Conservation (phyloP, 176 grass and related monocot genomes). For the Juncus inflexus region DNA sequence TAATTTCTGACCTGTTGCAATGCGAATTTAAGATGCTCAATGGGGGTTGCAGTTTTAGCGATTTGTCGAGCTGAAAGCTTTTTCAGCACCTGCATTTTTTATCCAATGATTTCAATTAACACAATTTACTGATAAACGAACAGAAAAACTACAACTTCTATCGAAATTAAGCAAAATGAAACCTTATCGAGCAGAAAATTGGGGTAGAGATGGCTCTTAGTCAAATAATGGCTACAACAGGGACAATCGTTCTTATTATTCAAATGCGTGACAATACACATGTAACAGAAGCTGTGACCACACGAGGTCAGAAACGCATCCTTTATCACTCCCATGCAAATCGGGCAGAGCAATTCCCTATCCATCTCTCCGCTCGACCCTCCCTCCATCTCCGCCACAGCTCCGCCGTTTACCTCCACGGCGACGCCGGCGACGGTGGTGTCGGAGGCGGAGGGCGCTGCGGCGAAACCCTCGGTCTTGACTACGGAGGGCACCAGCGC, state of each 20-base stretch:
- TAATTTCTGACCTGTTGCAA: conserved; percentile 69
- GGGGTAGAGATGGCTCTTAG: conserved; percentile 89
- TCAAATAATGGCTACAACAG: conserved; percentile 79
- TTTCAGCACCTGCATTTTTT: conserved; percentile 62
- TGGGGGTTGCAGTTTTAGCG: conserved; percentile 68
- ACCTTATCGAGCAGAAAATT: conserved; percentile 99
- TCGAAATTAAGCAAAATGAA: neutral
- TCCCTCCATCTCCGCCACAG: neutral
- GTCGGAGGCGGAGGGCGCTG: conserved; percentile 35
- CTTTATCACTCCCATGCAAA: conserved; percentile 99
- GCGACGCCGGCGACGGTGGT: conserved; percentile 25
- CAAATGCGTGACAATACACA: conserved; percentile 98
- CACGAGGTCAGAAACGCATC: conserved; percentile 94
- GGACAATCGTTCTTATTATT: conserved; percentile 88
- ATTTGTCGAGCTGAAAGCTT: conserved; percentile 73
- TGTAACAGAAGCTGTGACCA: conserved; percentile 98
- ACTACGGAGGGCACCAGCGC: conserved; percentile 80
- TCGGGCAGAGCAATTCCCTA: conserved; percentile 90
- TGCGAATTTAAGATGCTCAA: conserved; percentile 73
- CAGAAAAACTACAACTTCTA: neutral
- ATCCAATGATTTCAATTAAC: neutral
- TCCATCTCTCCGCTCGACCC: conserved; percentile 31
- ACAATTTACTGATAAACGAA: conserved; percentile 9
- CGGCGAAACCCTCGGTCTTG: conserved; percentile 53
- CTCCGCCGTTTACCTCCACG: neutral